Base-by-base conservation (phyloP, 129 eudicot genomes). In the Lonicera japonica region DNA sequence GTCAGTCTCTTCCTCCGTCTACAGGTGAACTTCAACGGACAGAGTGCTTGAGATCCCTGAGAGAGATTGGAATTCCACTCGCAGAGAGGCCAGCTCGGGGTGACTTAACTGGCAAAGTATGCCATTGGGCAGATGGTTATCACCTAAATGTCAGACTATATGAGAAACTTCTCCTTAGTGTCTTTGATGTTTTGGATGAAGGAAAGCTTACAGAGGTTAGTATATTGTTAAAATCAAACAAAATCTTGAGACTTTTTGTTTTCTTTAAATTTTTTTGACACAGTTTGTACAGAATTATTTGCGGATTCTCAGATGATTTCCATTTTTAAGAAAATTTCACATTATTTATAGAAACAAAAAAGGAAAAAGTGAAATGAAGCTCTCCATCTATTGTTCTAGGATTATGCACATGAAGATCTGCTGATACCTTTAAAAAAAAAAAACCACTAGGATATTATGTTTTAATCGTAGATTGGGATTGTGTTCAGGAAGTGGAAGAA, bases 41-140 rank as follows among this genome's bases (percentile, higher is more conserved):
- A 57, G 99, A 94, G 65, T 80, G 95, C 70, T 77, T 94, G 63
- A 94, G 83, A 77, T 79, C 95, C 56, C 77, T 94, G 64, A 78
- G 87, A 71, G 99, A 88, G 71, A 80, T 88, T 68, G 89, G 94
- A 14, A 65, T 80, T 70, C 83, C 95, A 58, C 95, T 94, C 74
- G 99, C 99, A 67, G 99, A 94, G 77, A 88, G 99, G 72, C 92
- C 99, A 54, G 96, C 91, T 65, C 86, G 99, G 56, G 99, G 99
- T 83, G 99, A 94, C 75, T 73, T 94, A 83, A 94, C 99, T 34
- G 99, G 99, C 74, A 96, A 94, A 94, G 80, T 94, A 29, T 85
- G 99, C 76, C 99, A 94, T 63, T 94, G 96, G 96, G 99, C 96
- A 56, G 99, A 94, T 67, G 99, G 99, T 63, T 94, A 94, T 79